phyloP scores from a whole-genome alignment of 75 land plant genomes.

The Selaginella tamariscina region DNA sequence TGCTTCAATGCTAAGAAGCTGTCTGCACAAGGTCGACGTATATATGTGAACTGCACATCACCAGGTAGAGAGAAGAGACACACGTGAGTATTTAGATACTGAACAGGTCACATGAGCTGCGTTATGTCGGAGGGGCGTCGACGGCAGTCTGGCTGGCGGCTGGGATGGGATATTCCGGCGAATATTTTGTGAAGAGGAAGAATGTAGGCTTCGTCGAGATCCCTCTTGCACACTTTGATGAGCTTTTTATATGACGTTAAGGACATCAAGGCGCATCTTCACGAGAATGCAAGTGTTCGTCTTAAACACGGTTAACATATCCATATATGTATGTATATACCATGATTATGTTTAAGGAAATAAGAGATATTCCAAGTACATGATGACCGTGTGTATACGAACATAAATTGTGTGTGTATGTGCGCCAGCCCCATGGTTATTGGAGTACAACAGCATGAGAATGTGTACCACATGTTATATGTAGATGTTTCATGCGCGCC shows the following conservation, averaged over 20 bases:
- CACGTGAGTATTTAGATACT: too few relatives aligned
- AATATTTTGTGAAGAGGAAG: slow-evolving; percentile 2
- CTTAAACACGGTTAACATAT: too few relatives aligned
- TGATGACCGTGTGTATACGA: too few relatives aligned
- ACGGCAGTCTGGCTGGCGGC: background rate
- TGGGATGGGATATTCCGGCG: background rate
- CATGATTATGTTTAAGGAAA: too few relatives aligned
- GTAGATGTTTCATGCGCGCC: too few relatives aligned
- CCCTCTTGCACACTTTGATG: background rate
- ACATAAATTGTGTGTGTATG: too few relatives aligned
- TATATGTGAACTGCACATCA: background rate
- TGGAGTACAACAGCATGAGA: too few relatives aligned
- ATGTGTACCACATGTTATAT: too few relatives aligned
- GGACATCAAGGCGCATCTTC: background rate
- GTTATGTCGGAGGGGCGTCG: background rate
- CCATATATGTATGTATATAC: too few relatives aligned
- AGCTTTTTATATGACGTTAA: background rate
- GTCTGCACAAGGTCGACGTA: background rate
- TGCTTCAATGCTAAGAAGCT: background rate
- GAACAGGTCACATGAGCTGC: background rate
- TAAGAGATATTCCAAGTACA: too few relatives aligned
- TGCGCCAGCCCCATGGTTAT: too few relatives aligned
- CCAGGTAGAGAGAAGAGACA: too few relatives aligned
- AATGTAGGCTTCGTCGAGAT: slow-evolving; percentile 4
- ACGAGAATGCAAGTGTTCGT: background rate